Evolutionary conservation across 192 early-diverging fungal species (phyloP).

Genomic region (Paraglomus occultum): DNA sequence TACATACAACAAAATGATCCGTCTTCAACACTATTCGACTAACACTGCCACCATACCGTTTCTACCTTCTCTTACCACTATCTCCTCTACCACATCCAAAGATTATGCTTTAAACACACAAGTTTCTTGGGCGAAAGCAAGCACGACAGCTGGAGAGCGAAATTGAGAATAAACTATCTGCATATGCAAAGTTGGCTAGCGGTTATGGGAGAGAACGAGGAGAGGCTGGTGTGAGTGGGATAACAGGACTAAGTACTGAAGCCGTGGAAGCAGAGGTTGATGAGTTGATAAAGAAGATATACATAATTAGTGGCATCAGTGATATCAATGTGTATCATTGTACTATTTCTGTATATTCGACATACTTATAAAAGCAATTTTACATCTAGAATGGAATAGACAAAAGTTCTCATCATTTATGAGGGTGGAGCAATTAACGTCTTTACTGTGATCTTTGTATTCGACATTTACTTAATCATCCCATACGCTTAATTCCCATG

Average conservation of each 20-base stretch:
- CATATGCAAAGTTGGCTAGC: constrained; percentile 50
- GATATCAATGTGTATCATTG: constrained; percentile 57
- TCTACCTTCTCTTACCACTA: too few species aligned
- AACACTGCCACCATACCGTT: too few species aligned
- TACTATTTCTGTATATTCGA: constrained; percentile 23
- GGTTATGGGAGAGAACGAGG: constrained; percentile 21
- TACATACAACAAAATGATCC: too few species aligned
- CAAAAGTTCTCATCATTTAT: too few species aligned
- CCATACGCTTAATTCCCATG: too few species aligned
- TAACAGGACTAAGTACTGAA: constrained; percentile 14
- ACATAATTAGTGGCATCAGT: too few species aligned
- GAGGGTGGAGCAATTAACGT: too few species aligned
- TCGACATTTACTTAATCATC: too few species aligned
- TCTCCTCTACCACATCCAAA: too few species aligned
- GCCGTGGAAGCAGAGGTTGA: constrained; percentile 56
- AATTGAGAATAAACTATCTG: constrained; percentile 61
- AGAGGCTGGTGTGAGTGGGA: constrained; percentile 29
- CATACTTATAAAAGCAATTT: background rate
- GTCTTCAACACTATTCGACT: too few species aligned
- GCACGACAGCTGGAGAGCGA: constrained; percentile 72
- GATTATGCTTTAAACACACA: background rate
- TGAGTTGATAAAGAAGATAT: constrained; percentile 61
- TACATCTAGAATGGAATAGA: too few species aligned
- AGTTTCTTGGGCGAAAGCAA: constrained; percentile 64
- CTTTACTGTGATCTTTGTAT: too few species aligned